phyloP scores from a whole-genome alignment of 106 monocot genomes.

The Narthecium ossifragum region DNA sequence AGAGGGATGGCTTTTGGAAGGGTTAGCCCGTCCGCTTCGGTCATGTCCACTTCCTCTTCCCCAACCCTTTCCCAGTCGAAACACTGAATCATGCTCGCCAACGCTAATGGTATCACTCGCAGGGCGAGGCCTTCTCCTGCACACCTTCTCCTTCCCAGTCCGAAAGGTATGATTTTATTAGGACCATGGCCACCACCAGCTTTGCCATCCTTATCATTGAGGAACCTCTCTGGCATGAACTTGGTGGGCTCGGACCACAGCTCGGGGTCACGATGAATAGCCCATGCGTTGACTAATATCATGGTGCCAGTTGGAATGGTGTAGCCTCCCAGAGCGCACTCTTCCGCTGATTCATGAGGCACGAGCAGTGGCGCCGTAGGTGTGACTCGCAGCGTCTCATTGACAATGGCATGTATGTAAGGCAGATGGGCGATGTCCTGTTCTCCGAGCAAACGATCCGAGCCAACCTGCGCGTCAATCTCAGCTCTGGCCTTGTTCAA shows the following conservation, averaged over 20 bases:
- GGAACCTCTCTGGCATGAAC: conserved; percentile 30
- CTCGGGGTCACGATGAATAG: conserved; percentile 16
- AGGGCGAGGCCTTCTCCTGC: conserved; percentile 20
- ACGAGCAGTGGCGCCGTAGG: conserved; percentile 19
- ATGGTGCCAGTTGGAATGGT: conserved; percentile 19
- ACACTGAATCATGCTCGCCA: conserved; percentile 28
- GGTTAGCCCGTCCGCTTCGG: conserved; percentile 8
- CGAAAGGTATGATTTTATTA: conserved; percentile 20
- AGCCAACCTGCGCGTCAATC: conserved; percentile 6
- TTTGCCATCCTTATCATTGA: background rate
- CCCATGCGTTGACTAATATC: conserved; percentile 14
- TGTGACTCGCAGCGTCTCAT: conserved; percentile 13
- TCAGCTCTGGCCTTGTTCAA: conserved; percentile 9
- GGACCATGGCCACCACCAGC: background rate
- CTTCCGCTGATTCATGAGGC: conserved; percentile 22
- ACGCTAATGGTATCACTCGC: conserved; percentile 14
- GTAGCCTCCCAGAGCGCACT: conserved; percentile 17
- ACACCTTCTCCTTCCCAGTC: conserved; percentile 33
- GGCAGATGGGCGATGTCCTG: conserved; percentile 17
- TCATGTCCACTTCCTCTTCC: conserved; percentile 23
- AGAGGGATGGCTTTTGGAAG: too few relatives aligned
- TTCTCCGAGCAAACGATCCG: conserved; percentile 1
- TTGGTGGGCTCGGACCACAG: conserved; percentile 20
- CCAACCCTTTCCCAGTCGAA: conserved; percentile 25
- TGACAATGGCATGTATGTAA: conserved; percentile 13